Evolutionary conservation across 2,329 filamentous ascomycete species (phyloP), one percentile per base, ranked within the genome.

Genomic region (Lasiodiplodia theobromae): DNA sequence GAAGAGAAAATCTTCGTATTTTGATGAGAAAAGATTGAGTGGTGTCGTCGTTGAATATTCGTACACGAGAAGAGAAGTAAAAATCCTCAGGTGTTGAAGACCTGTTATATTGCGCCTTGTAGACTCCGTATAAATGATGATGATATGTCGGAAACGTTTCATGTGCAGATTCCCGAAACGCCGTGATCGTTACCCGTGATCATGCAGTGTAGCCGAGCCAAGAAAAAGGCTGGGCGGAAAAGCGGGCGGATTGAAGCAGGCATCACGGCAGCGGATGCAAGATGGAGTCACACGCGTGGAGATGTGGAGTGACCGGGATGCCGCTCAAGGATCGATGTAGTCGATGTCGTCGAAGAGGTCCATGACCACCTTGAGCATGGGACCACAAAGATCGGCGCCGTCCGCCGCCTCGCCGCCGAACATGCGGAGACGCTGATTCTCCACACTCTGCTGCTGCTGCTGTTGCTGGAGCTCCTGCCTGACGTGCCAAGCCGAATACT

Each of bases 291-390:
- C 16, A 37, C 21, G 57, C 7, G 14, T 64, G 44, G 25, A 23
- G 28, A 31, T 18, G 47, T 31, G 23, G 28, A 38, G 11, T 37
- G 56, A 47, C 25, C 11, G 2, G 8, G 34, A 25, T 18, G 16
- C 31, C n/a, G 38, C 23, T 74, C 71, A 82, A 51, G 79, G 77
- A 71, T 82, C 80, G 64, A 81, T 78, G 69, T 82, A 84, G 72
- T 84, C 82, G 69, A 80, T 78, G 66, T 76, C 73, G 68, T 82
- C 76, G 71, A 84, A 84, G 16, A 84, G 76, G 70, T 80, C 78
- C 66, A 81, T 80, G 23, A 84, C 82, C 12, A 84, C 82, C 73
- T 81, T 81, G 69, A 84, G 72, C 82, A 84, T 84, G 2, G 80
- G 78, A 63, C 79, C 81, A 63, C 82, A 75, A 16, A 84, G 76